Conservation (phyloP, 148 eudicot genomes). For the Rhododendron vialii region DNA sequence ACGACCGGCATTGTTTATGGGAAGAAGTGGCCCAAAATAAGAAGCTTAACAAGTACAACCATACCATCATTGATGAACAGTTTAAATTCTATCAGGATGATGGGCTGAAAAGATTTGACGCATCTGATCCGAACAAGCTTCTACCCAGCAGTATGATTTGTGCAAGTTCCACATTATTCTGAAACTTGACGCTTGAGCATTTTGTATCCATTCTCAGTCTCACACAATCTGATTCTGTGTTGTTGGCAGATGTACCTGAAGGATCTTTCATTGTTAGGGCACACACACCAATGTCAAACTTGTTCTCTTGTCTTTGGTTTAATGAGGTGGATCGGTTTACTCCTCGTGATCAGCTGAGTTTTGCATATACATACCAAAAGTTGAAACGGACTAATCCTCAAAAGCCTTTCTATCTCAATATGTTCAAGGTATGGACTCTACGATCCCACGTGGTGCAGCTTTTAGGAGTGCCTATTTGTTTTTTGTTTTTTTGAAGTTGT, state of each 20-base stretch:
- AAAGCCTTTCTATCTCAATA: constrained; percentile 83
- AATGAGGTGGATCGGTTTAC: constrained; percentile 97
- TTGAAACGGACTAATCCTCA: constrained; percentile 78
- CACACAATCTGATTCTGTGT: constrained; percentile 7
- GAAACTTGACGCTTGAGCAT: constrained; percentile 3
- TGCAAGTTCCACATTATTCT: neutral
- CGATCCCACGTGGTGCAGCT: neutral
- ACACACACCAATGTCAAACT: constrained; percentile 97
- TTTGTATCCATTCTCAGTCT: constrained; percentile 1
- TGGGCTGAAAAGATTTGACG: constrained; percentile 79
- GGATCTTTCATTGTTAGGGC: constrained; percentile 95
- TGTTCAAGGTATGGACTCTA: constrained; percentile 81
- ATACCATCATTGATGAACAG: constrained; percentile 79
- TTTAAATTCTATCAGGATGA: constrained; percentile 93
- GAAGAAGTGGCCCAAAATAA: constrained; percentile 96
- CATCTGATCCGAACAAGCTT: constrained; percentile 72
- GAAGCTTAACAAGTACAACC: constrained; percentile 95
- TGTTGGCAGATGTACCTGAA: constrained; percentile 93
- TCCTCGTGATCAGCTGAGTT: constrained; percentile 97
- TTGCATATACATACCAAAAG: constrained; percentile 93
- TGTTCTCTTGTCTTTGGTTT: constrained; percentile 98
- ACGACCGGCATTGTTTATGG: constrained; percentile 98
- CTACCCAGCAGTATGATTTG: constrained; percentile 84
- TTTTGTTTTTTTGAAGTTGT: neutral
- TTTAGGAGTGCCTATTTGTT: neutral